phyloP scores from a whole-genome alignment of 1,284 basidiomycete species.

The Ganoderma sinense region DNA sequence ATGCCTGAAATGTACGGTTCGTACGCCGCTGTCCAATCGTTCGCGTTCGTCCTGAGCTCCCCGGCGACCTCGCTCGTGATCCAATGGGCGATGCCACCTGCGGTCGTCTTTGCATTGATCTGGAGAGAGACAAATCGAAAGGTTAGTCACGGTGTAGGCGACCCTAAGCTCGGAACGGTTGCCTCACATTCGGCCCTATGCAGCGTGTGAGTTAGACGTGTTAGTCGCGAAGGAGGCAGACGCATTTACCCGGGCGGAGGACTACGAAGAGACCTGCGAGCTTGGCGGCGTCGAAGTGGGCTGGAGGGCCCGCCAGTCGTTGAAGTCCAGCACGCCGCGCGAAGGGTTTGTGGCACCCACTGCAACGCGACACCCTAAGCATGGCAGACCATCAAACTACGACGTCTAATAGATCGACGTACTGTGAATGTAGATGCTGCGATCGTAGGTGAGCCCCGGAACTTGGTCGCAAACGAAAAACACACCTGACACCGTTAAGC shows the following conservation, averaged over 20 bases:
- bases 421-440: slow-evolving; percentile 71
- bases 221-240: too few species aligned
- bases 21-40: slow-evolving; percentile 76
- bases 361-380: slow-evolving; percentile 9
- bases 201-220: too few species aligned
- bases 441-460: neutral
- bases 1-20: slow-evolving; percentile 72
- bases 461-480: neutral
- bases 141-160: too few species aligned
- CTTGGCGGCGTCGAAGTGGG: slow-evolving; percentile 54
- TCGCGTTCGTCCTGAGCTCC: slow-evolving; percentile 70
- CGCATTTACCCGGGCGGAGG: slow-evolving; percentile 55
- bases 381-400: too few species aligned
- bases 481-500: slow-evolving; percentile 65
- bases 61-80: slow-evolving; percentile 73
- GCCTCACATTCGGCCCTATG: too few species aligned
- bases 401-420: neutral
- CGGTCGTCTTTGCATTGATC: slow-evolving; percentile 85
- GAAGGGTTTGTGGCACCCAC: slow-evolving; percentile 77
- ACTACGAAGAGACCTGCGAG: slow-evolving; percentile 55
- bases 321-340: slow-evolving; percentile 75
- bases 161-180: too few species aligned
- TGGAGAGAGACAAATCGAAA: too few species aligned
- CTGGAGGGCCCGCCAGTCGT: slow-evolving; percentile 73
- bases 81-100: slow-evolving; percentile 85